Evolutionary conservation across 1,284 basidiomycete genomes (phyloP).

Genomic region (Fomitopsis pinicola): DNA sequence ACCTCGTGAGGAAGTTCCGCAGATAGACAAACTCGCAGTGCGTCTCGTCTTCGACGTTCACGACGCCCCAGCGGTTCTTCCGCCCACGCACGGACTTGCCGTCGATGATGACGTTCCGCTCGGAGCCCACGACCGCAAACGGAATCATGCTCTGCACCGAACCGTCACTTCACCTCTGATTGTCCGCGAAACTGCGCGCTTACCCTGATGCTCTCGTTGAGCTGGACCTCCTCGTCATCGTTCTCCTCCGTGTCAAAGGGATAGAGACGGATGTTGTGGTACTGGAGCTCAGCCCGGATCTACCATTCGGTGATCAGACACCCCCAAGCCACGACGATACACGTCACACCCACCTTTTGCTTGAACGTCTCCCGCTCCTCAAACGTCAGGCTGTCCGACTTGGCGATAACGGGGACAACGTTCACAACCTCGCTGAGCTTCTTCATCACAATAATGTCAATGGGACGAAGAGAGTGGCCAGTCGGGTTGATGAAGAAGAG

Average conservation of each 20-base stretch:
- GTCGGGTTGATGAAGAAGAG: constrained; percentile 99
- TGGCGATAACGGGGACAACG: constrained; percentile 98
- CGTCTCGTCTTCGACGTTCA: constrained; percentile 94
- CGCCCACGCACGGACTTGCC: constrained; percentile 94
- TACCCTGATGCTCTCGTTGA: constrained; percentile 91
- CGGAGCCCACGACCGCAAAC: constrained; percentile 95
- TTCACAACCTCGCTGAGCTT: constrained; percentile 98
- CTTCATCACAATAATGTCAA: constrained; percentile 99
- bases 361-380: constrained; percentile 95
- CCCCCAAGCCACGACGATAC: not conserved
- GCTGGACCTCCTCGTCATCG: constrained; percentile 86
- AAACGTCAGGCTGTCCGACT: constrained; percentile 92
- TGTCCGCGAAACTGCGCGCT: constrained; percentile 24
- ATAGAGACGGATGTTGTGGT: constrained; percentile 93
- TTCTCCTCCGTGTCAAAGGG: constrained; percentile 97
- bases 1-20: constrained; percentile 94
- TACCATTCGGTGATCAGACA: constrained; percentile 23
- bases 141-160: constrained; percentile 79
- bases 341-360: constrained; percentile 54
- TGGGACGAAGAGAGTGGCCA: constrained; percentile 87
- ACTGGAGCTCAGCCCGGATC: constrained; percentile 91
- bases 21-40: constrained; percentile 99
- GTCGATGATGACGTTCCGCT: constrained; percentile 91
- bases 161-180: not conserved
- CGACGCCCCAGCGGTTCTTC: constrained; percentile 97